Evolutionary conservation across 2,329 filamentous ascomycete genomes (phyloP).

Genomic region (Fusarium abutilonis): DNA sequence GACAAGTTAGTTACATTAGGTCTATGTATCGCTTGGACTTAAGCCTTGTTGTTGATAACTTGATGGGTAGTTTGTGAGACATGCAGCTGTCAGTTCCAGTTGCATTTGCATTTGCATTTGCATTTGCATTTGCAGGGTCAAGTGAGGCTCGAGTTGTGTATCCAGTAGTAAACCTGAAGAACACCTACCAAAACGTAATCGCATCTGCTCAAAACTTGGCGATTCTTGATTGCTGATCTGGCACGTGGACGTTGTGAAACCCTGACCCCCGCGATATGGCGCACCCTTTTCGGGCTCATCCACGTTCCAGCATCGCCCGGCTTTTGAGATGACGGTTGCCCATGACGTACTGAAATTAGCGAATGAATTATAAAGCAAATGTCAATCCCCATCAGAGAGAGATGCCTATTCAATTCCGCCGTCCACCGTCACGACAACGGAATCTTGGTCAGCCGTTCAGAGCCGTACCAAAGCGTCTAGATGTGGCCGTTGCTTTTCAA

Average conservation of each 20-base stretch:
- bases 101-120: background rate
- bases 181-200: conserved; percentile 28
- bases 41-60: conserved; percentile 5
- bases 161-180: background rate
- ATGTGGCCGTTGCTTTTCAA: background rate
- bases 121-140: background rate
- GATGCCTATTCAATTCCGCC: conserved; percentile 11
- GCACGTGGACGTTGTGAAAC: conserved; percentile 29
- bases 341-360: conserved; percentile 27
- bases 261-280: conserved; percentile 26
- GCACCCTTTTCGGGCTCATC: conserved; percentile 17
- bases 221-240: conserved; percentile 11
- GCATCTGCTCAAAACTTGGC: conserved; percentile 19
- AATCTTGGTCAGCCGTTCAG: conserved; percentile 39
- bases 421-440: conserved; percentile 12
- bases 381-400: conserved; percentile 3
- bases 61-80: conserved; percentile 7
- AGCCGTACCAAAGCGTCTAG: conserved; percentile 39
- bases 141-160: background rate
- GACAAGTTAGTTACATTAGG: conserved; percentile 31
- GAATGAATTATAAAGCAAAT: conserved; percentile 3
- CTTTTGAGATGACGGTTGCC: conserved; percentile 19
- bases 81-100: conserved; percentile 18
- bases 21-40: conserved; percentile 13
- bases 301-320: conserved; percentile 29